Base-by-base conservation (phyloP, 116 monocot genomes). In the Zostera marina region DNA sequence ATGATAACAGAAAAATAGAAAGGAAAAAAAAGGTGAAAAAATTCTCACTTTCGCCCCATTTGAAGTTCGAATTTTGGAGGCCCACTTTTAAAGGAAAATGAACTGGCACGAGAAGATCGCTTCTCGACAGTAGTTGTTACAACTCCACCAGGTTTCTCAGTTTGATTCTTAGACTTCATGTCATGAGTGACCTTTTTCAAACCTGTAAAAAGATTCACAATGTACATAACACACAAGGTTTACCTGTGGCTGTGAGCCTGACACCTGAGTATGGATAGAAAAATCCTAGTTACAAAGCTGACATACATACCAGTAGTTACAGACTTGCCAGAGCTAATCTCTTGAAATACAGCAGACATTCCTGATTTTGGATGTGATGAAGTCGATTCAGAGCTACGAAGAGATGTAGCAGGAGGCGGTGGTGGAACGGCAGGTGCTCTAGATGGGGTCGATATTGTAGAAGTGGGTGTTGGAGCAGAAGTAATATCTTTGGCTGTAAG, bases 1-100 rank as follows among this genome's bases (percentile, higher is more conserved):
- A 21, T 17, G 26, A 26, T 62, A 5, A 59, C 5, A 43, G 12
- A 11, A 57, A 67, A 51, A n/a, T n/a, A n/a, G 46, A 52, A 17
- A 60, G 1, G 26, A 19, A 38, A 10, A 64, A 53, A 25, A 38
- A 5, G 62, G 32, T 32, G 32, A 32, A 2, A 8, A 9, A 16
- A 61, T 61, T 59, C 85, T 74, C 44, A 96, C 96, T 81, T 89
- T 76, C 89, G 96, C 22, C 89, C 89, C 89, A 96, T 80, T 70
- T 96, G 96, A 72, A 96, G 85, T 74, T 96, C 96, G 66, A 96
- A 58, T 54, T 80, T 89, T 3, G 96, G 96, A 20, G 89, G 82
- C 0, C 78, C 89, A 16, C 67, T 53, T 71, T 81, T 85, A 23
- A 85, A 76, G 19, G 82, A 73, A 61, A 66, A 71, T 26, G 77